A percentile compares a stretch with the other conserved stretches of the same genome.
Evolutionary conservation across 441 rosid genomes (phyloP).

Genomic region (Bocquillonia castaneifolia): DNA sequence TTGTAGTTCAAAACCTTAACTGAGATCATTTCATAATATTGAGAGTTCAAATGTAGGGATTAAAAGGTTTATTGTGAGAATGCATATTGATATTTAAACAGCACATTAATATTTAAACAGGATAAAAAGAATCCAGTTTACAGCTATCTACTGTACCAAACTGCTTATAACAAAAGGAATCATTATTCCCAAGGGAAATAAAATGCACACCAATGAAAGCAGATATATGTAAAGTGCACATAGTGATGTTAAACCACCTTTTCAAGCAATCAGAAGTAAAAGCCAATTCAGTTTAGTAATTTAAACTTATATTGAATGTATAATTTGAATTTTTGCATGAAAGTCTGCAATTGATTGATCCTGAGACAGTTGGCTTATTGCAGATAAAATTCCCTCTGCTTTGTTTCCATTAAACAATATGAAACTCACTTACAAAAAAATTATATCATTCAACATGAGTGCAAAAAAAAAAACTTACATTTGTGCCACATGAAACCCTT

Average conservation of each 20-base stretch:
- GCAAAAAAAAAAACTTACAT: slow-evolving; percentile 34
- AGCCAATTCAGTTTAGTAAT: slow-evolving; percentile 2
- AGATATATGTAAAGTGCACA: not conserved
- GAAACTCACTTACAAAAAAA: slow-evolving; percentile 2
- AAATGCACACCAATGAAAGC: not conserved
- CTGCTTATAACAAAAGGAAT: not conserved
- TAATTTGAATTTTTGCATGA: slow-evolving; percentile 14
- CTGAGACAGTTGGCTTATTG: slow-evolving; percentile 6
- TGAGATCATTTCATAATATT: not conserved
- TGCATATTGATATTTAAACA: too few species aligned
- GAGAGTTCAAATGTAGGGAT: not conserved
- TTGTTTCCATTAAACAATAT: slow-evolving; percentile 10
- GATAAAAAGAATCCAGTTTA: not conserved
- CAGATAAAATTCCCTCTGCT: slow-evolving; percentile 4
- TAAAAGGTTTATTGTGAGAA: not conserved
- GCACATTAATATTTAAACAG: not conserved
- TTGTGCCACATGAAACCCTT: slow-evolving; percentile 47
- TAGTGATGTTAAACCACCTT: not conserved
- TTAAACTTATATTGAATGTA: slow-evolving; percentile 7
- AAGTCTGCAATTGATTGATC: not conserved
- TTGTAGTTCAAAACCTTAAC: not conserved
- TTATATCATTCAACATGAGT: not conserved
- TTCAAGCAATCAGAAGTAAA: slow-evolving; percentile 3
- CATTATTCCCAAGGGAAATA: not conserved
- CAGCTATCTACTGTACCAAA: not conserved